Conservation (phyloP, 768 basidiomycete species). For the Aureoboletus auriporus region DNA sequence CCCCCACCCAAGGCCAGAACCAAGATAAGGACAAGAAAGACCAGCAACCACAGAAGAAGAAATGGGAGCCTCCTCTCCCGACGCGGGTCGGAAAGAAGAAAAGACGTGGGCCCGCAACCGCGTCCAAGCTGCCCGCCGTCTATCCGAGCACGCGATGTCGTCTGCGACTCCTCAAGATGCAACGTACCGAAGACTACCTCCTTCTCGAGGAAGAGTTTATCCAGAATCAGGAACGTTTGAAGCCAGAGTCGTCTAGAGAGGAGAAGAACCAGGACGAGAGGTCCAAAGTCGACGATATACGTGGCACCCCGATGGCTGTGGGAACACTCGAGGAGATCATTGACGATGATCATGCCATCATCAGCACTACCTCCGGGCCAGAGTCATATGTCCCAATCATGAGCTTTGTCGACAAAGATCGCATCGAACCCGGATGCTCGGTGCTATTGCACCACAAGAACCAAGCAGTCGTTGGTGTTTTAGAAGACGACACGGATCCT, state of each 20-base stretch:
- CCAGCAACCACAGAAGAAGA: conserved; percentile 66
- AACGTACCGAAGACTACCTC: conserved; percentile 97
- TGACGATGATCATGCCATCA: conserved; percentile 98
- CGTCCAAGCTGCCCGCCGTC: conserved; percentile 88
- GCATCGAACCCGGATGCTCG: conserved; percentile 93
- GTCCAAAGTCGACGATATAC: conserved; percentile 88
- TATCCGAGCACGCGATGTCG: conserved; percentile 94
- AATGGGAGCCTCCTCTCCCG: conserved; percentile 98
- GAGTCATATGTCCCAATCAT: conserved; percentile 98
- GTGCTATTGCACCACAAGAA: conserved; percentile 96
- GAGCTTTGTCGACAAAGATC: conserved; percentile 97
- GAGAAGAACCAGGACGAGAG: conserved; percentile 96
- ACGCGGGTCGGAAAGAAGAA: conserved; percentile 98
- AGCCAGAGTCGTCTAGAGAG: conserved; percentile 82
- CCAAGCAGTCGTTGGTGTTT: conserved; percentile 90
- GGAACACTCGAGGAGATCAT: conserved; percentile 97
- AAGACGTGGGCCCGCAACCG: conserved; percentile 82
- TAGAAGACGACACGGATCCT: conserved; percentile 93
- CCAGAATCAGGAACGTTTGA: conserved; percentile 85
- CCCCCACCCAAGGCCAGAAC: conserved; percentile 42
- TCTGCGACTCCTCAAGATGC: conserved; percentile 91
- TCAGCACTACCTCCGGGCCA: conserved; percentile 90
- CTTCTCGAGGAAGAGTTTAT: conserved; percentile 95
- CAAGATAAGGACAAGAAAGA: conserved; percentile 44
- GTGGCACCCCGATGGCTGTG: conserved; percentile 97